Percentiles rank a stretch among this genome's conserved stretches.
Conservation (phyloP, 2,329 filamentous ascomycete genomes). For the Penicillium sp. region DNA sequence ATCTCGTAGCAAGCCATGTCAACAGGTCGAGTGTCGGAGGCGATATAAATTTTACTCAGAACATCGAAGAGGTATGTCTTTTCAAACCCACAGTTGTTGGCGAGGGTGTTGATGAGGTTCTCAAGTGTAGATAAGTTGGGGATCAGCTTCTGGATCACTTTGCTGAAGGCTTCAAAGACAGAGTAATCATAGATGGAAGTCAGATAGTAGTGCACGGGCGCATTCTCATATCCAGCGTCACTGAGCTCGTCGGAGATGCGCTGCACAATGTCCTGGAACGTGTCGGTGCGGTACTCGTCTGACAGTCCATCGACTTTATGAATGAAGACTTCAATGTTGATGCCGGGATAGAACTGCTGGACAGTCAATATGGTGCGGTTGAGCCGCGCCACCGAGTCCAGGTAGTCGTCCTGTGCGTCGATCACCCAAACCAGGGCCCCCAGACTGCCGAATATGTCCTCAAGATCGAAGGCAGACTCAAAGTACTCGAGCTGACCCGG, state of each 20-base stretch:
- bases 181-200: slow-evolving; percentile 98
- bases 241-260: slow-evolving; percentile 94
- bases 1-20: slow-evolving; percentile 98
- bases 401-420: slow-evolving; percentile 95
- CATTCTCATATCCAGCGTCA: slow-evolving; percentile 89
- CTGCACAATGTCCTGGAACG: slow-evolving; percentile 94
- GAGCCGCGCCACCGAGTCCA: slow-evolving; percentile 81
- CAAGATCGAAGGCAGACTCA: slow-evolving; percentile 83
- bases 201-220: slow-evolving; percentile 89
- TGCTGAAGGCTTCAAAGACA: slow-evolving; percentile 97
- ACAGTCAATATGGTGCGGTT: slow-evolving; percentile 87
- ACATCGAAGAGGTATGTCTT: slow-evolving; percentile 99
- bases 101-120: slow-evolving; percentile 88
- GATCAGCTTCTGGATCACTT: slow-evolving; percentile 96
- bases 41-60: slow-evolving; percentile 97
- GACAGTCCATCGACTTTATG: slow-evolving; percentile 98
- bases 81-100: slow-evolving; percentile 89
- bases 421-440: slow-evolving; percentile 98
- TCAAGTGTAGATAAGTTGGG: slow-evolving; percentile 90
- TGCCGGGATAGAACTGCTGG: slow-evolving; percentile 82
- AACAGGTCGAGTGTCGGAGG: slow-evolving; percentile 86
- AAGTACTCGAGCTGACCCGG: slow-evolving; percentile 93
- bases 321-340: slow-evolving; percentile 98
- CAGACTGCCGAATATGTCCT: slow-evolving; percentile 89
- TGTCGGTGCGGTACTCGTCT: slow-evolving; percentile 94